Base-by-base conservation (phyloP, 495 filamentous ascomycete genomes). In the Neurospora tetrasperma region DNA sequence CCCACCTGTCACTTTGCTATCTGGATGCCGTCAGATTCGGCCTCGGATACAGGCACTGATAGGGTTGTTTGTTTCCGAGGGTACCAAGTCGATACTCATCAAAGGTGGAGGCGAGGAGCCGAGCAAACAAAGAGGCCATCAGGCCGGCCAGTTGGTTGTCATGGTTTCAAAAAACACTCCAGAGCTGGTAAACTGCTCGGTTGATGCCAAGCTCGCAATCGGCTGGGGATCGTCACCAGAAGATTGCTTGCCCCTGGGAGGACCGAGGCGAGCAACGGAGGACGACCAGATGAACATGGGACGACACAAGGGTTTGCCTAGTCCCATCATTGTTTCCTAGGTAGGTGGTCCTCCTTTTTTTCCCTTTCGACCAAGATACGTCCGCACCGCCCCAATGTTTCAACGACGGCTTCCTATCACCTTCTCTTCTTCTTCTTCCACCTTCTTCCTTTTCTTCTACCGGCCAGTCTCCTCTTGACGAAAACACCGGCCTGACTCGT, bases 341-440 rank as follows among this genome's bases (percentile, higher is more conserved):
- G 23, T 23, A 23, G 23, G 23, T 23, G 23, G 71, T 35, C 44
- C 71, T 69, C 78, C 74, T 44, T 46, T 72, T 80, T 39, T 8
- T 38, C 5, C 35, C 31, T 35, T 54, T 39, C 23, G n/a, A 40
- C 11, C 10, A 42, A 35, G 12, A 27, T 69, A 23, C 20, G 23
- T 38, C 48, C 39, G 23, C 70, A 71, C 44, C 46, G 59, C 75
- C 70, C 72, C 59, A 74, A 72, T 75, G 70, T 62, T 48, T 71
- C 40, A 42, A 73, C 31, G 62, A 16, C 35, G 5, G 5, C 39
- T 71, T 8, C 41, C 48, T 54, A 46, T 70, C 73, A 54, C 48
- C 4, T 39, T n/a, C 31, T 69, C 27, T 42, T 46, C 44, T 69
- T 23, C 27, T 44, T 46, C 44, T 69, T 23, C 40, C 40, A 48